Evolutionary conservation across 2,329 filamentous ascomycete genomes (phyloP), one percentile per base, ranked within the genome.

Genomic region (Xylariaceae sp.): DNA sequence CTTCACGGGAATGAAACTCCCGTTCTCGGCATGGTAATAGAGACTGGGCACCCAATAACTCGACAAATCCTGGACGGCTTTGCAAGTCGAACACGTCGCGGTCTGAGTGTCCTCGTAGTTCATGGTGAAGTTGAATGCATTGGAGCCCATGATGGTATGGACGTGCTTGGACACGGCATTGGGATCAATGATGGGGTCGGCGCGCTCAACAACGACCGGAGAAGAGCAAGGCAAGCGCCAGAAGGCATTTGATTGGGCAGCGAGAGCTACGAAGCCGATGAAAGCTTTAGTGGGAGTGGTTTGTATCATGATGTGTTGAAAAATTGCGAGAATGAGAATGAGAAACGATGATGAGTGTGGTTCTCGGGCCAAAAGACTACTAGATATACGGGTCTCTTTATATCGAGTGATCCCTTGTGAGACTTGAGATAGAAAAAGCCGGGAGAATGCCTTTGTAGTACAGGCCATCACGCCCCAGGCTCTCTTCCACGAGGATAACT

Each of bases 11-110:
- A 77, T 76, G 67, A 88, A 86, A 52, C 76, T 82, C 11, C 86
- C 85, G 66, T 87, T 82, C 39, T 79, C 67, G 40, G 80, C 78
- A 56, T 81, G 73, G 55, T 76, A 77, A 62, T 73, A 75, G 1
- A 90, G 74, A 59, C 78, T 78, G 0, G 87, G 87, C 14, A 83
- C 84, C 87, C 88, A 90, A 74, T 91, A 90, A 67, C 85, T 88
- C 53, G 82, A 87, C 55, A 83, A 74, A 69, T 90, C 87, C 60
- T 83, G 75, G 24, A 79, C 77, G 53, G 87, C 85, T 29, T 79
- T 78, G 71, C 87, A 90, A 3, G 87, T 87, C 1, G 87, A 87
- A 71, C 88, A 90, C 9, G 79, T 79, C 1, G 84, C 82, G 21
- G 70, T 70, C 53, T 77, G 74, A n/a, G 82, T 81, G 31, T 78